These are phyloP conservation scores for Candida tetrigidarum DNA, from an alignment of 1,139 yeast genomes.

Conservation along the genomic window DNA sequence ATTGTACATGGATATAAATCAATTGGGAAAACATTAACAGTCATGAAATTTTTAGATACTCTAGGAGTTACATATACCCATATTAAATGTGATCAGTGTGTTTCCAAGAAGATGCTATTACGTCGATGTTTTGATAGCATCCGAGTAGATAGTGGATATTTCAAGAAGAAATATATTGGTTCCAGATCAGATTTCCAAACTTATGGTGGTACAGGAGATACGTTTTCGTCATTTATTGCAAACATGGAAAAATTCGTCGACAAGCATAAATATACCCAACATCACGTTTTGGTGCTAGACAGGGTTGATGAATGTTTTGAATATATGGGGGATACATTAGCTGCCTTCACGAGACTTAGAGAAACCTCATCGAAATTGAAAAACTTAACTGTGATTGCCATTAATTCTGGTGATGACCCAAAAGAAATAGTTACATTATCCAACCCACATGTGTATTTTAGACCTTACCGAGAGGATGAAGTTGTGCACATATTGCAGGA, in stretches of 20 bases:
- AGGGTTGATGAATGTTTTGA: constrained; percentile 60
- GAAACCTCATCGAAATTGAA: constrained; percentile 39
- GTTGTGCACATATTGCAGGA: constrained; percentile 38
- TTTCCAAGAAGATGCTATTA: constrained; percentile 41
- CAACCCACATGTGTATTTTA: constrained; percentile 54
- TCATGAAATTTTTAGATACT: constrained; percentile 29
- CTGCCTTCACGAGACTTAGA: constrained; percentile 50
- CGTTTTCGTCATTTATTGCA: constrained; percentile 49
- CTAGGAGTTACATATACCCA: constrained; percentile 29
- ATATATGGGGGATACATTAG: constrained; percentile 44
- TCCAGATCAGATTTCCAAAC: constrained; percentile 20
- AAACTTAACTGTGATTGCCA: constrained; percentile 36
- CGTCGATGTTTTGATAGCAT: constrained; percentile 40
- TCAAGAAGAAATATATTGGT: constrained; percentile 19
- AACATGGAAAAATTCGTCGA: constrained; percentile 43
- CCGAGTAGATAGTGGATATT: constrained; percentile 31
- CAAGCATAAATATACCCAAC: constrained; percentile 29
- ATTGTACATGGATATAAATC: constrained; percentile 48
- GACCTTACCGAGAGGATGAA: constrained; percentile 48
- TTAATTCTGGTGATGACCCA: constrained; percentile 50
- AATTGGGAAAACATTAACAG: constrained; percentile 42
- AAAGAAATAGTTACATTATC: constrained; percentile 47
- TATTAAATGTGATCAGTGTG: constrained; percentile 44
- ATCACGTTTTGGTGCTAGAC: constrained; percentile 64
- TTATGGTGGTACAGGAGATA: constrained; percentile 39